Base-by-base conservation (phyloP, 2,329 filamentous ascomycete genomes). In the Fusarium oxysporum region DNA sequence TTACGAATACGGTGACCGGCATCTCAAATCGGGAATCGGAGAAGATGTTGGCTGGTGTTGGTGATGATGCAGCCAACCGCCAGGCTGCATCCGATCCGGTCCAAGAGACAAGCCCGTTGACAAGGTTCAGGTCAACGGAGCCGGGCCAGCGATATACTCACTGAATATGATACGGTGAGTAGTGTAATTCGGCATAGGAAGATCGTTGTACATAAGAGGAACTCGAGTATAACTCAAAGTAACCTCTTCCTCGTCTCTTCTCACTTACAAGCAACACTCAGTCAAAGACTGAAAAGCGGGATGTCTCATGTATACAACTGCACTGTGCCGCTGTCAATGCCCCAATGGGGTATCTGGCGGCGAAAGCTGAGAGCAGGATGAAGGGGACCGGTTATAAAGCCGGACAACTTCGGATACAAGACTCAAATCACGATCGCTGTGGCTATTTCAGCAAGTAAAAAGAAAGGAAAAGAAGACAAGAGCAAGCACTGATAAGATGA, bases 1-100 rank as follows among this genome's bases (percentile, higher is more conserved):
- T 58, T 74, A 74, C 72, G 72, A 75, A 75, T 71, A 72, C 71
- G 71, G 54, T 45, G 38, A 44, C 60, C 62, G 66, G 69, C 66
- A 75, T 65, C 68, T 72, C 62, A 43, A 61, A 47, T 67, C 68
- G 68, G 71, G 58, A 70, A 68, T 70, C 41, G 61, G 64, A 41
- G 38, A 32, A 54, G 32, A 28, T 53, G 32, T 67, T 38, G 56
- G 44, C 30, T 59, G 57, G 45, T 40, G 41, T 62, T 62, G 28
- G 33, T 40, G 59, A 56, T 61, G 63, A 61, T 71, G 57, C 68
- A 71, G 57, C 53, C 62, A 59, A 48, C 53, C 33, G 35, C 45
- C 62, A 57, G 51, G 35, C 56, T 53, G 32, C 60, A 64, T 53
- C 56, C 57, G 57, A 59, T 60, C 69, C 47, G 57, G 68, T 50